Percentiles rank a stretch among this genome's conserved stretches.
Conservation (phyloP, 73 alveolate genomes). For the Stentor roeselii region DNA sequence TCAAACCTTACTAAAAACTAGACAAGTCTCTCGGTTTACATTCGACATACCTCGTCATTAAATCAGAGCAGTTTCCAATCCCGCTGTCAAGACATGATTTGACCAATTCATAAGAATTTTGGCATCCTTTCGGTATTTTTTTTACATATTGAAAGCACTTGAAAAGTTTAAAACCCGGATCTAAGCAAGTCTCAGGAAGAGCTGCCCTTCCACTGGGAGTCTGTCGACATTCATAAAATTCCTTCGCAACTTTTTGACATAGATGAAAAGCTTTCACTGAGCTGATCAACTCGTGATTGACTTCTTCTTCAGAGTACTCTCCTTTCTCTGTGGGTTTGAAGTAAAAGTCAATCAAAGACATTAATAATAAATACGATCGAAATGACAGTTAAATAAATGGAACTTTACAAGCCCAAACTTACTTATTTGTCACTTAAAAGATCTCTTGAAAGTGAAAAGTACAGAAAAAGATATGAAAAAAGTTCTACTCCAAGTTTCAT, state of each 20-base stretch:
- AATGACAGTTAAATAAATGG: too few relatives aligned
- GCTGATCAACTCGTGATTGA: neutral
- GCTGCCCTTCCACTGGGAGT: neutral
- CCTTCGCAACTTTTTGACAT: neutral
- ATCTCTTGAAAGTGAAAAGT: too few relatives aligned
- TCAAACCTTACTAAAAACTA: too few relatives aligned
- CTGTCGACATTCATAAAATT: neutral
- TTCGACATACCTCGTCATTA: neutral
- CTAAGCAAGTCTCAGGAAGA: neutral
- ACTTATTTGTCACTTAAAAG: too few relatives aligned
- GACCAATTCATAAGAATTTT: neutral
- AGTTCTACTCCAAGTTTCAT: too few relatives aligned
- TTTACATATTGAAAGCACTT: slow-evolving; percentile 12
- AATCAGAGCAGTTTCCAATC: neutral
- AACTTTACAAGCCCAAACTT: too few relatives aligned
- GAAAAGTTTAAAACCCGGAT: neutral
- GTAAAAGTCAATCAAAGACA: too few relatives aligned
- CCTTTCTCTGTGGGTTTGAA: neutral
- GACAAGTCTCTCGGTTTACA: too few relatives aligned
- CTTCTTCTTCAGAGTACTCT: slow-evolving; percentile 1
- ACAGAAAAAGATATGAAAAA: too few relatives aligned
- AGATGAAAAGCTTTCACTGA: neutral
- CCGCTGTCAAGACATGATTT: neutral
- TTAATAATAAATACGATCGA: too few relatives aligned
- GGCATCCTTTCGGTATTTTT: neutral